Conservation (phyloP, 306 rosid species). For the Alnus glutinosa region DNA sequence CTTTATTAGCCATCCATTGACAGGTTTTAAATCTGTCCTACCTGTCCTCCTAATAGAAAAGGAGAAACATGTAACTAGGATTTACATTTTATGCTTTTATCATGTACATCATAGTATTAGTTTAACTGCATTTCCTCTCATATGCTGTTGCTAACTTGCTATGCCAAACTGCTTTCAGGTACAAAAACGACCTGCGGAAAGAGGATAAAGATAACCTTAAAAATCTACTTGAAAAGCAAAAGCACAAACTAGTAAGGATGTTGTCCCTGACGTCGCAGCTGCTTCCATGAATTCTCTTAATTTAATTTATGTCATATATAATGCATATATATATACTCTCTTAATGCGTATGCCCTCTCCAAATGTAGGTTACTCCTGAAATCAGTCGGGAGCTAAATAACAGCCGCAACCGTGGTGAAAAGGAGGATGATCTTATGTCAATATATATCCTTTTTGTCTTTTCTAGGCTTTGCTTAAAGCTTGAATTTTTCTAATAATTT, state of each 20-base stretch:
- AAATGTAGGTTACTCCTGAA: slow-evolving; percentile 87
- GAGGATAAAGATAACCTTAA: slow-evolving; percentile 74
- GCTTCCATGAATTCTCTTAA: background rate
- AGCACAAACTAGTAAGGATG: slow-evolving; percentile 69
- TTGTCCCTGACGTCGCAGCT: slow-evolving; percentile 13
- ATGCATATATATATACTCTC: background rate
- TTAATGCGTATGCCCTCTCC: background rate
- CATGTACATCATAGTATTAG: background rate
- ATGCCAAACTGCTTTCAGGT: slow-evolving; percentile 54
- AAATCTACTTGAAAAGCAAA: slow-evolving; percentile 68
- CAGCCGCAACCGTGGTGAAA: slow-evolving; percentile 91
- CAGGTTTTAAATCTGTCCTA: background rate
- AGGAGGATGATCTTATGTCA: slow-evolving; percentile 67
- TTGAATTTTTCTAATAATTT: background rate
- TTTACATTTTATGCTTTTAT: background rate
- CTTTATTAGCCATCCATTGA: background rate
- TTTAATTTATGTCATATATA: slow-evolving; percentile 21
- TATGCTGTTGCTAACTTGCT: background rate
- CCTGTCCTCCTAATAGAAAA: background rate
- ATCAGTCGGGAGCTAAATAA: slow-evolving; percentile 66
- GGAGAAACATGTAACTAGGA: background rate
- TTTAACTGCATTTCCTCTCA: slow-evolving; percentile 9
- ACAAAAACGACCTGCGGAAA: slow-evolving; percentile 75
- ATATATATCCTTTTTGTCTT: slow-evolving; percentile 68
- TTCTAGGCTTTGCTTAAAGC: background rate